A percentile compares a stretch with the other conserved stretches of the same genome.
phyloP scores from a whole-genome alignment of 345 rosid genomes.

The Hibiscus mutabilis region DNA sequence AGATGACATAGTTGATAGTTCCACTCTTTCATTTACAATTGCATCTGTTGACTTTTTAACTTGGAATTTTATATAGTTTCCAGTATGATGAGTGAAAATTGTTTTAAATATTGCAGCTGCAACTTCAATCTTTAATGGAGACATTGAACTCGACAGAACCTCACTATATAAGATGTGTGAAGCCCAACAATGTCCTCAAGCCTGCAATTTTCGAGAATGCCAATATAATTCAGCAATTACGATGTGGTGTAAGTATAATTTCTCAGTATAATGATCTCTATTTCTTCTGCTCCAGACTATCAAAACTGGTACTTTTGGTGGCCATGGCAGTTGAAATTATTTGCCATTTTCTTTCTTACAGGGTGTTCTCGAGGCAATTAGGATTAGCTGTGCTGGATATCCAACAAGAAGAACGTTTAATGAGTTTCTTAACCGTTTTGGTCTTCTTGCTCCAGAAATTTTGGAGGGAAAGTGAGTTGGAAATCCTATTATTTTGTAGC shows the following conservation, averaged over 20 bases:
- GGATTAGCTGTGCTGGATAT: conserved; percentile 84
- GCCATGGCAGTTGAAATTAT: conserved; percentile 6
- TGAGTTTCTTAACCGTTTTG: conserved; percentile 78
- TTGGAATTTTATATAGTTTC: background rate
- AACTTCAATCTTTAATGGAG: conserved; percentile 99
- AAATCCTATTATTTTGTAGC: conserved; percentile 1
- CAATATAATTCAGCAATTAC: conserved; percentile 89
- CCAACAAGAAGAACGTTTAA: conserved; percentile 73
- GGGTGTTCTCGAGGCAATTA: conserved; percentile 90
- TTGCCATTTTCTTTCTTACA: conserved; percentile 15
- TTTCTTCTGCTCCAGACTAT: conserved; percentile 8
- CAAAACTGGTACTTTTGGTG: conserved; percentile 10
- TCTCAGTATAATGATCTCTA: conserved; percentile 4
- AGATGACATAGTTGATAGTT: background rate
- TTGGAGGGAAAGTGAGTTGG: conserved; percentile 65
- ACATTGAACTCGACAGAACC: conserved; percentile 94
- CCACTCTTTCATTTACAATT: background rate
- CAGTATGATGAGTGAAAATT: conserved; percentile 18
- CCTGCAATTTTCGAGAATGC: conserved; percentile 91
- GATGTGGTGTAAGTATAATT: conserved; percentile 88
- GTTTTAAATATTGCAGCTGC: conserved; percentile 52
- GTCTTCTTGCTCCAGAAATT: conserved; percentile 57
- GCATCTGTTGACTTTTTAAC: background rate
- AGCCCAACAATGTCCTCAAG: conserved; percentile 96
- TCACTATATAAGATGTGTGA: conserved; percentile 99